These are phyloP conservation scores for Trematosphaeria pertusa DNA, from an alignment of 2,329 filamentous ascomycete genomes.

Conservation along the genomic window DNA sequence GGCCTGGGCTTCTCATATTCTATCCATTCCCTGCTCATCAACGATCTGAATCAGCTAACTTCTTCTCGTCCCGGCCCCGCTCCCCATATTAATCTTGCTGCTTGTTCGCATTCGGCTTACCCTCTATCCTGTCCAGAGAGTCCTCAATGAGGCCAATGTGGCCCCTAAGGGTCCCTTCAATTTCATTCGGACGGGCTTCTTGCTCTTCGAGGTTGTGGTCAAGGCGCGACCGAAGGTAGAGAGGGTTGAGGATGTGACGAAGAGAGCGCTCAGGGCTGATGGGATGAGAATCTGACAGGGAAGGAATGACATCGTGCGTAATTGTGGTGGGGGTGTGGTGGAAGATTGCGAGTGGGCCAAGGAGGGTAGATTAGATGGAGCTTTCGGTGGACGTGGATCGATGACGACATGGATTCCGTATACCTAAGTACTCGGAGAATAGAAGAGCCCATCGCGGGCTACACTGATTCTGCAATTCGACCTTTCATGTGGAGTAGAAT, in stretches of 20 bases:
- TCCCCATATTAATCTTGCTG: slow-evolving; percentile 46
- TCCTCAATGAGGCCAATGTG: slow-evolving; percentile 59
- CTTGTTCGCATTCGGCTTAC: slow-evolving; percentile 43
- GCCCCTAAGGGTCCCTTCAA: slow-evolving; percentile 56
- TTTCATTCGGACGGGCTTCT: slow-evolving; percentile 57
- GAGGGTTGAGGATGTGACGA: slow-evolving; percentile 27
- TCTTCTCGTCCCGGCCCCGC: slow-evolving; percentile 26
- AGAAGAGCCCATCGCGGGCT: too few relatives aligned
- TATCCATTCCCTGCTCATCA: too few relatives aligned
- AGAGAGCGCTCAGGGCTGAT: slow-evolving; percentile 25
- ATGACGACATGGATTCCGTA: slow-evolving; percentile 23
- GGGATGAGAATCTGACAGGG: slow-evolving; percentile 15
- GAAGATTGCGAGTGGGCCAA: too few relatives aligned
- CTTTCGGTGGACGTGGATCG: slow-evolving; percentile 3
- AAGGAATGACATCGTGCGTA: slow-evolving; percentile 14
- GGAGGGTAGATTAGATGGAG: too few relatives aligned
- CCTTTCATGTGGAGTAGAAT: too few relatives aligned
- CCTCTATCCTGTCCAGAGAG: slow-evolving; percentile 53
- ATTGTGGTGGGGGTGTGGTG: background rate
- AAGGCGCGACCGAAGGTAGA: slow-evolving; percentile 43
- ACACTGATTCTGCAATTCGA: too few relatives aligned
- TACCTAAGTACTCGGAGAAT: too few relatives aligned
- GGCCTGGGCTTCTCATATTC: too few relatives aligned
- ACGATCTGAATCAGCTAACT: too few relatives aligned
- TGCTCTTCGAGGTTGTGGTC: slow-evolving; percentile 56